Evolutionary conservation across 805 yeast genomes (phyloP).

Genomic region (Saccharomycopsis sp.): DNA sequence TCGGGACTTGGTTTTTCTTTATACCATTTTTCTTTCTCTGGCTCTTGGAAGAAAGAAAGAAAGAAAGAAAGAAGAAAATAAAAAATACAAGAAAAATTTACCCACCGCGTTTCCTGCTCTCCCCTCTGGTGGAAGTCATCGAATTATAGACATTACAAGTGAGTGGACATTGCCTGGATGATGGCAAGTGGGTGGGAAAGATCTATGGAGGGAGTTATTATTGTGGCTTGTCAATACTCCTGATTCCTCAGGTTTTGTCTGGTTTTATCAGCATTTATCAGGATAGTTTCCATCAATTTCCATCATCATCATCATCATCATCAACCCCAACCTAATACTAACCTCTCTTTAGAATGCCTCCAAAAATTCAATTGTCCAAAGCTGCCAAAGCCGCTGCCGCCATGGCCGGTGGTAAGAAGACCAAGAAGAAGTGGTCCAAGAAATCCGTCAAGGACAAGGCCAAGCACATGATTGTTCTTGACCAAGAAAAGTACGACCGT

Average conservation of each 20-base stretch:
- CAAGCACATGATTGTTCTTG: conserved; percentile 92
- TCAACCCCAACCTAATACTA: conserved; percentile 13
- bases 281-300: not conserved
- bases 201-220: too few species aligned
- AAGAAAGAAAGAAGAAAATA: conserved; percentile 1
- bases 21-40: too few species aligned
- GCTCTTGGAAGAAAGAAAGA: too few species aligned
- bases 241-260: too few species aligned
- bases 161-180: too few species aligned
- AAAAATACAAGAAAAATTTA: conserved; percentile 2
- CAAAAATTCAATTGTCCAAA: conserved; percentile 97
- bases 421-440: conserved; percentile 99
- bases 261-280: too few species aligned
- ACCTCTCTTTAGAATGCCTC: conserved; percentile 66
- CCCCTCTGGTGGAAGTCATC: too few species aligned
- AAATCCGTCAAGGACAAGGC: conserved; percentile 99
- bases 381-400: conserved; percentile 99
- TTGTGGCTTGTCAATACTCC: too few species aligned
- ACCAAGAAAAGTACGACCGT: conserved; percentile 99
- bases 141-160: too few species aligned
- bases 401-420: conserved; percentile 99
- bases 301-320: not conserved
- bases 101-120: too few species aligned
- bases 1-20: too few species aligned
- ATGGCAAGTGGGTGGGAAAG: too few species aligned